Conservation (phyloP, 2,329 filamentous ascomycete species). For the Scedosporium apiospermum region DNA sequence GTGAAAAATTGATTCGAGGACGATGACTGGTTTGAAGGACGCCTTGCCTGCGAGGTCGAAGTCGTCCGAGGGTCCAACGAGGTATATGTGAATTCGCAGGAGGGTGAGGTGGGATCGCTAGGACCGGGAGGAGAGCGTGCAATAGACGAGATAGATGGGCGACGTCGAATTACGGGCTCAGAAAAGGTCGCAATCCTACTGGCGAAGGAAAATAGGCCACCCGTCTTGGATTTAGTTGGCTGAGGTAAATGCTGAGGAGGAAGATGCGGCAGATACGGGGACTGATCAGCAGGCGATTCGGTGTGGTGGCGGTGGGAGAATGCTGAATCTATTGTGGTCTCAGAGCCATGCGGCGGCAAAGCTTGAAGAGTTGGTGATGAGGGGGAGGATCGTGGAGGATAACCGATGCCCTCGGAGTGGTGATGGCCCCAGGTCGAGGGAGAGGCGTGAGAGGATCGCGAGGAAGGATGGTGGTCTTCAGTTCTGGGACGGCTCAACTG, state of each 20-base stretch:
- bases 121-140: neutral
- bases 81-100: neutral
- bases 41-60: neutral
- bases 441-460: neutral
- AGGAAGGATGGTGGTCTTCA: neutral
- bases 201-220: neutral
- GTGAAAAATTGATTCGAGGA: neutral
- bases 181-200: neutral
- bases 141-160: neutral
- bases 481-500: neutral
- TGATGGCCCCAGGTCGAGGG: neutral
- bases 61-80: neutral
- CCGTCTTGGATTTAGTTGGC: neutral
- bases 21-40: slow-evolving; percentile 4
- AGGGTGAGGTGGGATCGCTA: neutral
- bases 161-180: neutral
- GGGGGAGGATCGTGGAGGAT: neutral
- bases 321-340: neutral
- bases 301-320: neutral
- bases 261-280: neutral
- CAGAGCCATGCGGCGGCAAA: neutral
- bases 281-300: neutral
- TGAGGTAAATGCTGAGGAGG: neutral
- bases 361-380: neutral
- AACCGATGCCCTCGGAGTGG: neutral